A percentile compares a stretch with the other conserved stretches of the same genome.
These are phyloP conservation scores for Starmerella bacillaris DNA, from an alignment of 805 yeast genomes.

Conservation along the genomic window DNA sequence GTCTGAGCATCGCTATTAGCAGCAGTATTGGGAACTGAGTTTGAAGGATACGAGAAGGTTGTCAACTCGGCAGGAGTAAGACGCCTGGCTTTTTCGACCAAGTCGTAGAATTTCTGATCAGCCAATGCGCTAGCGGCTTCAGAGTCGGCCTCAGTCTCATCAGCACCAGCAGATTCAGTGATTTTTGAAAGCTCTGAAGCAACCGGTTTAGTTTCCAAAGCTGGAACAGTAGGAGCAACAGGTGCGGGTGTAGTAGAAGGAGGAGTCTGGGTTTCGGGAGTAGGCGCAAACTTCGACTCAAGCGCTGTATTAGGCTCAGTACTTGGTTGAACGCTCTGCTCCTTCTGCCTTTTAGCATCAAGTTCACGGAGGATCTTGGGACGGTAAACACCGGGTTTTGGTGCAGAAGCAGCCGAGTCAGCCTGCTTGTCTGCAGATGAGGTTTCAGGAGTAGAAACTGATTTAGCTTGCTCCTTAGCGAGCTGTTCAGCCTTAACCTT, in stretches of 20 bases:
- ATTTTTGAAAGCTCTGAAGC: no score
- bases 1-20: slow-evolving; percentile 24
- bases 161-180: background rate
- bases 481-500: background rate
- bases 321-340: slow-evolving; percentile 1
- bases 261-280: slow-evolving; percentile 3
- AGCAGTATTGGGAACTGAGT: slow-evolving; percentile 14
- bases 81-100: slow-evolving; percentile 17
- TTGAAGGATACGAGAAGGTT: slow-evolving; percentile 18
- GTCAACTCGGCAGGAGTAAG: slow-evolving; percentile 19
- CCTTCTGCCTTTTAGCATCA: slow-evolving; percentile 1
- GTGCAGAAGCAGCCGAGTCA: no score
- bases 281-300: slow-evolving; percentile 7
- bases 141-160: slow-evolving; percentile 3
- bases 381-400: no score
- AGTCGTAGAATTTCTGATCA: slow-evolving; percentile 8
- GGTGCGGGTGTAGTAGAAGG: background rate
- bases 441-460: background rate
- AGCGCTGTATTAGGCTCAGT: slow-evolving; percentile 9
- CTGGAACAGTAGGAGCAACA: background rate
- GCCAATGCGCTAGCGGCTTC: slow-evolving; percentile 7
- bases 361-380: no score
- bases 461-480: background rate
- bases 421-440: background rate
- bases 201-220: background rate